Base-by-base conservation (phyloP, 129 eudicot genomes). In the Tanacetum coccineum region DNA sequence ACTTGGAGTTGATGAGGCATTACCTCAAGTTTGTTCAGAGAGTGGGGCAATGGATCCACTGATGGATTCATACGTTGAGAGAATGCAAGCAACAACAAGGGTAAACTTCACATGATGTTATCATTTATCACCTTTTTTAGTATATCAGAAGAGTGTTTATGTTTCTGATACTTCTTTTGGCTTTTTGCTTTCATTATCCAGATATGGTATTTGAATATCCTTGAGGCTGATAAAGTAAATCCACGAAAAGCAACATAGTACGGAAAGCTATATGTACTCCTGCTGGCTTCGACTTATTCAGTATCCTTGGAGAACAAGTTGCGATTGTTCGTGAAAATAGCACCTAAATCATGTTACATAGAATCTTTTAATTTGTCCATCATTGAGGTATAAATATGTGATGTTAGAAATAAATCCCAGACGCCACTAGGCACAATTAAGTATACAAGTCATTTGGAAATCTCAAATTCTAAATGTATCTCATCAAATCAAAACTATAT, bases 31-130 rank as follows among this genome's bases (percentile, higher is more conserved):
- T n/a, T n/a, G 98, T 81, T 93, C 98, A 53, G 98, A 93, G 74
- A 93, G 98, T 64, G 98, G 98, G 76, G 95, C 98, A 46, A 93
- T 93, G 98, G 98, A 93, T 82, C 98, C n/a, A n/a, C n/a, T n/a
- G n/a, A n/a, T n/a, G n/a, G n/a, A n/a, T n/a, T n/a, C n/a, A n/a
- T n/a, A n/a, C 98, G 32, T 93, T 76, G 96, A 88, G 79, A 83
- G 98, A 84, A 93, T 93, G 98, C 95, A 93, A 77, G 98, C 96
- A 62, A n/a, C n/a, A n/a, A 88, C 96, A 76, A 93, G 79, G 88
- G 98, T 88, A 85, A 66, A 12, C 25, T 45, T 42, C 32, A 13
- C n/a, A n/a, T 12, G 36, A 14, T 36, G 28, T 59, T 60, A n/a
- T n/a, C 47, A 12, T 57, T 0, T 0, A 13, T 13, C 0, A 11